These are phyloP conservation scores for Didymella exigua DNA, from an alignment of 2,329 filamentous ascomycete species.

Conservation along the genomic window DNA sequence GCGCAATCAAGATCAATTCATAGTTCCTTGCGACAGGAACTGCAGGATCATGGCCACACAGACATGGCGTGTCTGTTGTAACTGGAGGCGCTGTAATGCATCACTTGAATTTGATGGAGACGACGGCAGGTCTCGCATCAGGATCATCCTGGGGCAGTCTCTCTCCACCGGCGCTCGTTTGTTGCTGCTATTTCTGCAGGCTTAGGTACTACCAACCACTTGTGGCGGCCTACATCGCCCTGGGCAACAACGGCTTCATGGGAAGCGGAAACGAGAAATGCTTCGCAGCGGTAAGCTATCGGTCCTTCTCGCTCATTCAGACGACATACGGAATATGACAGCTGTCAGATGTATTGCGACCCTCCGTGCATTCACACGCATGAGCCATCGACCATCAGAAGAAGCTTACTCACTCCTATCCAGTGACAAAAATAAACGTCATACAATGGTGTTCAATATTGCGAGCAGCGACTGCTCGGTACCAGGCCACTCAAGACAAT, in stretches of 20 bases:
- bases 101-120: neutral
- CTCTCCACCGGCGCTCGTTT: neutral
- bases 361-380: conserved; percentile 11
- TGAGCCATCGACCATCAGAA: neutral
- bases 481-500: neutral
- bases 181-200: neutral
- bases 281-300: conserved; percentile 4
- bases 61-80: neutral
- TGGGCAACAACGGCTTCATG: neutral
- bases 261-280: conserved; percentile 10
- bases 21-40: conserved; percentile 8
- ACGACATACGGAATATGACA: conserved; percentile 9
- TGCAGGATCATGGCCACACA: conserved; percentile 3
- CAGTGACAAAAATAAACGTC: neutral
- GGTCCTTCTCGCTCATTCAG: conserved; percentile 11
- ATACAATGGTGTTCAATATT: neutral
- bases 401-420: neutral
- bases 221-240: neutral
- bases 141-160: neutral
- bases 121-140: neutral
- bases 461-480: neutral
- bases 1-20: conserved; percentile 10
- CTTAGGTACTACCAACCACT: neutral
- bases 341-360: conserved; percentile 22
- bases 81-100: neutral